Base-by-base conservation (phyloP, 306 rosid species). In the Prunus salicina region DNA sequence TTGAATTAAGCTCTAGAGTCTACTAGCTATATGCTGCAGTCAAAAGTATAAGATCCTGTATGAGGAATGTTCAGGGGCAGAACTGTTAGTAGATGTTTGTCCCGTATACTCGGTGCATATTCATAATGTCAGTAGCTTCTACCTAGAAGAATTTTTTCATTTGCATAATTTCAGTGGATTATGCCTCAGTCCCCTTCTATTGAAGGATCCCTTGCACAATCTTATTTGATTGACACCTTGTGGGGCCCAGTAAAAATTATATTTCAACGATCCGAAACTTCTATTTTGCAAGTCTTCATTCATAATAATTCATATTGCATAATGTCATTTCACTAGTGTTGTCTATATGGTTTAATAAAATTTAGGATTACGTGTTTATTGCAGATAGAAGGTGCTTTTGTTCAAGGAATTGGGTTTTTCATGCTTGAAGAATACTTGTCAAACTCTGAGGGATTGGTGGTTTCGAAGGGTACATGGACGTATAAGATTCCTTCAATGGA, bases 341-440 rank as follows among this genome's bases (percentile, higher is more conserved):
- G 41, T 15, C 41, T 2, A 15, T 15, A 43, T 28, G 43, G 45
- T 62, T 52, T 41, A 5, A n/a, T 65, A 19, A 34, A 11, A 22
- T 65, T 38, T n/a, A 25, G 8, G 30, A 67, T 13, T 46, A 6
- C n/a, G 3, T 22, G 81, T 78, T 74, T 53, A 78, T 58, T 89
- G 84, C 91, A 95, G 98, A 91, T 95, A 75, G 98, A 95, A 83
- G 98, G 98, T 82, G 90, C 97, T 67, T 95, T 95, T 86, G 90
- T 95, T 70, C 96, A 90, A 81, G 97, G 98, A 20, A 69, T 95
- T 30, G 98, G 98, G 28, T 95, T 89, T 82, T 92, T 89, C 87
- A 90, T 90, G 98, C 86, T 77, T 53, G 98, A 95, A 84, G 97
- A 95, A 83, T 92, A 88, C 56, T 58, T 76, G 82, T 76, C 89